phyloP scores from a whole-genome alignment of 148 eudicot species.

The Rhododendron ferrugineum region DNA sequence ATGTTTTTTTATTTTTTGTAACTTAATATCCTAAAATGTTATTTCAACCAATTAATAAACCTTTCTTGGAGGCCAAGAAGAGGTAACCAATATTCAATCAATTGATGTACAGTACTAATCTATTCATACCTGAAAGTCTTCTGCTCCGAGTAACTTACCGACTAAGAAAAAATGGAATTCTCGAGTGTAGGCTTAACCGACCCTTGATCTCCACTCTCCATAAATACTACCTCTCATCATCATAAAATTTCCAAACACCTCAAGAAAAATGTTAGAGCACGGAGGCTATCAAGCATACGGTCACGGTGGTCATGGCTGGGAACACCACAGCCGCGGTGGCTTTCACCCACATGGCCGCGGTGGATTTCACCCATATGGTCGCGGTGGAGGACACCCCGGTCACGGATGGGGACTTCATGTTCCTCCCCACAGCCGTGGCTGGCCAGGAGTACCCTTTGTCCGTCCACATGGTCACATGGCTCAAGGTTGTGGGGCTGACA shows the following conservation, averaged over 20 bases:
- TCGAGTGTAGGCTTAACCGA: no score
- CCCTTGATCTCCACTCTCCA: neutral
- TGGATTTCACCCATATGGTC: no score
- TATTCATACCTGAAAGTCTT: neutral
- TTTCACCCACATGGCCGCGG: no score
- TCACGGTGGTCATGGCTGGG: neutral
- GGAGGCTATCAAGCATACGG: neutral
- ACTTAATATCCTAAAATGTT: no score
- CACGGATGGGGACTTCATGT: neutral
- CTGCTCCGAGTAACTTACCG: neutral
- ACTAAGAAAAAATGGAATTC: neutral
- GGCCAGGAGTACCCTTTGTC: neutral
- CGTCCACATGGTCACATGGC: neutral
- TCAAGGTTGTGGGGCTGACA: neutral
- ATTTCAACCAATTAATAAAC: neutral
- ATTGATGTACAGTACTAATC: no score
- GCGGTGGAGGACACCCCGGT: neutral
- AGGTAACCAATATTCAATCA: neutral
- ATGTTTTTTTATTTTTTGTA: no score
- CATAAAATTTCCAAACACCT: neutral
- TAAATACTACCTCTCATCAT: neutral
- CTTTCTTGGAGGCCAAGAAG: neutral
- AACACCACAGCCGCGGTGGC: neutral
- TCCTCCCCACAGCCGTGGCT: neutral
- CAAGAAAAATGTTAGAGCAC: neutral